Evolutionary conservation across 441 rosid genomes (phyloP), one percentile per base, ranked within the genome.

Genomic region (Pelargonium myrrhifolium): DNA sequence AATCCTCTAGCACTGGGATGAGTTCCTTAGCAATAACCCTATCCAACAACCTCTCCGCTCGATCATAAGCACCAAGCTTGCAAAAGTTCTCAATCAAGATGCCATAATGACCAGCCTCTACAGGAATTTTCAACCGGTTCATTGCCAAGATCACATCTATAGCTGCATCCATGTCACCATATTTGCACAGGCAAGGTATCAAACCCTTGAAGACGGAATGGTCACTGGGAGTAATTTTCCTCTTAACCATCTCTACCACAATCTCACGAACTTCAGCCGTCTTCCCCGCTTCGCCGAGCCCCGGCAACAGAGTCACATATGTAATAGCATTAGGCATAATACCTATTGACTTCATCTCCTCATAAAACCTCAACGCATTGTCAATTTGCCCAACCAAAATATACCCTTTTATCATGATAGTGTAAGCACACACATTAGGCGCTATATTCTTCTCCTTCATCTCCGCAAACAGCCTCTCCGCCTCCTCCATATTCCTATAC

Each of bases 31-130:
- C 91, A 77, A 93, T 62, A 59, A 93, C 82, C 70, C 82, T 82
- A 67, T 90, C 91, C 75, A 93, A 75, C 76, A 89, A 82, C 77
- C 84, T 90, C 71, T 82, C 69, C 20, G 97, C 98, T 37, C 67
- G 74, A 69, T 87, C 88, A 79, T 81, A 89, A 10, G 79, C 89
- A 59, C 72, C 85, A 28, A 83, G 84, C 82, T 87, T 84, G 80
- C 96, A 90, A 20, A 84, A 84, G 77, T 87, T 82, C 80, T 88
- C 92, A 2, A 90, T 86, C 31, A 90, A 77, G 56, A 93, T 77
- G 39, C 97, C 96, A 55, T 90, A 93, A 65, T 90, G 97, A 60
- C 95, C 92, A 0, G 97, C 97, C 78, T 90, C 97, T 0, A 88
- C 82, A 0, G 91, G 91, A 71, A 90, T 81, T 51, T 85, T 82